Percentiles rank a stretch among this genome's conserved stretches.
These are phyloP conservation scores for Fraxinus platypoda DNA, from an alignment of 305 asterid genomes.

Conservation along the genomic window DNA sequence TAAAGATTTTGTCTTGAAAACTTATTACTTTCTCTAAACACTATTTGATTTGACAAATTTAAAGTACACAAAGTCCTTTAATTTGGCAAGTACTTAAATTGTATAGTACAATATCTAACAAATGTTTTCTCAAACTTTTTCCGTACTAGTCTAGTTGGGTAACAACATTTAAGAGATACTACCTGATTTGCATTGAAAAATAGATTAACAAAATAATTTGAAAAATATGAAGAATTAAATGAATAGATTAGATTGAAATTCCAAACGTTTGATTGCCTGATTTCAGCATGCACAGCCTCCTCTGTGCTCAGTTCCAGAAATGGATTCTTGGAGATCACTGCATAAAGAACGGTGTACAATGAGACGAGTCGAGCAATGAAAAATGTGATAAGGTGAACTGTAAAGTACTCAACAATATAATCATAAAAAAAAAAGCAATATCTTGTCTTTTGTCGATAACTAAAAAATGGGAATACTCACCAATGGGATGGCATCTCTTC, in stretches of 20 bases:
- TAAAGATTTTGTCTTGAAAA: not conserved
- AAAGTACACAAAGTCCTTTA: not conserved
- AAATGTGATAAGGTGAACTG: not conserved
- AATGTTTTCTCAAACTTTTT: not conserved
- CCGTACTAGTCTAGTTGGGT: not conserved
- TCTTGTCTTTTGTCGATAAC: not conserved
- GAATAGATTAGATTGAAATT: not conserved
- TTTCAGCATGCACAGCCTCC: constrained; percentile 66
- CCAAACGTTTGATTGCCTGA: not conserved
- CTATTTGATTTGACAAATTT: not conserved
- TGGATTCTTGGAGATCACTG: constrained; percentile 71
- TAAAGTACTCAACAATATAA: not conserved
- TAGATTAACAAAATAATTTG: not conserved
- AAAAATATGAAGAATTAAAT: not conserved
- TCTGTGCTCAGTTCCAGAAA: constrained; percentile 60
- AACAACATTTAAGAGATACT: not conserved
- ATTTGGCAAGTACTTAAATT: not conserved
- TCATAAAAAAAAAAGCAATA: not conserved
- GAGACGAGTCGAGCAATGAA: not conserved
- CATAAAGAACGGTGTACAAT: not conserved
- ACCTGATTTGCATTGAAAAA: not conserved
- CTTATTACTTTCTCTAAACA: not conserved
- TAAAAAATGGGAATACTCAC: constrained; percentile 34
- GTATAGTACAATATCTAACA: not conserved
- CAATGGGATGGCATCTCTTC: constrained; percentile 58